Percentiles rank a stretch among this genome's conserved stretches.
Conservation (phyloP, 2,329 filamentous ascomycete genomes). For the Paracoccidioides brasiliensis region DNA sequence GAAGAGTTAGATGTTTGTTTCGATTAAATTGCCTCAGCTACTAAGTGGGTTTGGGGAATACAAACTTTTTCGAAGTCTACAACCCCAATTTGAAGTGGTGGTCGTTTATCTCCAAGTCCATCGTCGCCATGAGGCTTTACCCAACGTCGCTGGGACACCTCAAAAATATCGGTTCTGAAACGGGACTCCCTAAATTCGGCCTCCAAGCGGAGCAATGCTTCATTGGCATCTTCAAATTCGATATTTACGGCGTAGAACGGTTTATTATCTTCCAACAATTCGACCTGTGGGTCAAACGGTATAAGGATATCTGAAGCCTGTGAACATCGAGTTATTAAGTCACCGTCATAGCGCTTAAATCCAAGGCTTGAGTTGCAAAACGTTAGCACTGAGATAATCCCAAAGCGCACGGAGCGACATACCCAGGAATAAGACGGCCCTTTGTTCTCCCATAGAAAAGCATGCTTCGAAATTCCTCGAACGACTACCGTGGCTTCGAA, state of each 20-base stretch:
- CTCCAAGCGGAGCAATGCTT: slow-evolving; percentile 26
- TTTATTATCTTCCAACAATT: slow-evolving; percentile 15
- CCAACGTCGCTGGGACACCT: slow-evolving; percentile 25
- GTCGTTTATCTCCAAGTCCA: slow-evolving; percentile 12
- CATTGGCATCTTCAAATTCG: slow-evolving; percentile 23
- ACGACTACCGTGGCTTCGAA: slow-evolving; percentile 16
- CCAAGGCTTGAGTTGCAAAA: slow-evolving; percentile 11
- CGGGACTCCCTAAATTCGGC: slow-evolving; percentile 21
- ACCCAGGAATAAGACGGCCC: slow-evolving; percentile 28
- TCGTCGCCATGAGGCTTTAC: slow-evolving; percentile 18
- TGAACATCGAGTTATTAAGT: slow-evolving; percentile 20
- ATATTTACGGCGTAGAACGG: slow-evolving; percentile 29
- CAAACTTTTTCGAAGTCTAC: slow-evolving; percentile 27
- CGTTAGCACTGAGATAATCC: neutral
- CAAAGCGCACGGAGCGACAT: slow-evolving; percentile 8
- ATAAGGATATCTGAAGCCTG: slow-evolving; percentile 19
- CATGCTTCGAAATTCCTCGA: slow-evolving; percentile 31
- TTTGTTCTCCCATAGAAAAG: slow-evolving; percentile 23
- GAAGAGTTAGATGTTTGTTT: slow-evolving; percentile 4
- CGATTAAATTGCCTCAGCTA: neutral
- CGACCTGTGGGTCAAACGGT: slow-evolving; percentile 13
- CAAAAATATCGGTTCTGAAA: slow-evolving; percentile 20
- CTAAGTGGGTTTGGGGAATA: neutral
- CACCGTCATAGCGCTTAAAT: slow-evolving; percentile 15
- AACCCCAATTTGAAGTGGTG: slow-evolving; percentile 24